Base-by-base conservation (phyloP, 1,284 basidiomycete species). In the Ustilago cynodontis region DNA sequence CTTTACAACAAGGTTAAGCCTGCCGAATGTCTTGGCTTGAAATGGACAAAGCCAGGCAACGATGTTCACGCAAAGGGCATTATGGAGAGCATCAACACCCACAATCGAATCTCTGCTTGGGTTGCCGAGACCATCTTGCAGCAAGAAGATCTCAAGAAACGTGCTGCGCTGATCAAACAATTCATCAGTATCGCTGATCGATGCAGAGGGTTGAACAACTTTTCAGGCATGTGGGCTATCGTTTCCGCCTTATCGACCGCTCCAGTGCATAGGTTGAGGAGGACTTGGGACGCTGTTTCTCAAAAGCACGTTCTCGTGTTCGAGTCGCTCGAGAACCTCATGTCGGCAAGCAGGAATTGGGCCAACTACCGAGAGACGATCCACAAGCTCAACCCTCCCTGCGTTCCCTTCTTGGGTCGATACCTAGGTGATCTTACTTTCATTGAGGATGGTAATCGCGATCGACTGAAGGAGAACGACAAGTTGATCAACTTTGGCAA, bases 391-490 rank as follows among this genome's bases (percentile, higher is more conserved):
- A 91, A 93, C 43, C 94, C 95, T 0, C 96, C 97, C 55, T 98
- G 95, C 86, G 95, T 99, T 0, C 97, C 97, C 6, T 99, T 99
- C 88, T 92, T 99, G 59, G 93, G 98, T 63, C 97, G 97, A 88
- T 98, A 97, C 88, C 90, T 99, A 20, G 95, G 95, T 4, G 94
- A 94, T 26, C 89, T 99, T 65, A 95, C 95, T 3, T 98, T 99
- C 87, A 97, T 98, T 85, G 94, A 98, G 86, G 97, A 99, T 83
- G 97, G 96, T n/a, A 95, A 95, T 85, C 92, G 93, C 62, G 94
- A 99, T 87, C 87, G 94, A 6, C 90, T 91, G 24, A 87, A 87
- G 71, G 86, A 87, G 41, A 92, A 91, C 31, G 74, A 69, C 6
- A 67, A 72, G 29, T 88, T 98, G 77, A 92, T 99, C 88, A 98